Conservation (phyloP, 1,284 basidiomycete genomes). For the Heterobasidion irregulare region DNA sequence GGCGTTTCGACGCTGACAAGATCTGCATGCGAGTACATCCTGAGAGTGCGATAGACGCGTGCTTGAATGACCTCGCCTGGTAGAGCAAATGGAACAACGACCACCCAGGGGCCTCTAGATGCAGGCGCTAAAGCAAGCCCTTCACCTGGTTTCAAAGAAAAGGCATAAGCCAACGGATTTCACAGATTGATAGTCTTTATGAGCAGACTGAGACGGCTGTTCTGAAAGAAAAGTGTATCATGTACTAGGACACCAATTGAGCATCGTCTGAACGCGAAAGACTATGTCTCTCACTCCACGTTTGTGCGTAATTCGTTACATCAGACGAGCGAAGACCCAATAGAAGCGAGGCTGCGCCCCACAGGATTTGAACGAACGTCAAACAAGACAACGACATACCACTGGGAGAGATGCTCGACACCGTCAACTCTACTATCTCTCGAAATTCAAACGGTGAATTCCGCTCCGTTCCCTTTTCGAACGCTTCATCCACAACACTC, state of each 20-base stretch:
- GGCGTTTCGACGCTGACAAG: constrained; percentile 64
- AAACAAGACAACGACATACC: constrained; percentile 32
- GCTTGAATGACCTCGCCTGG: constrained; percentile 75
- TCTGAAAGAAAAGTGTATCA: not conserved
- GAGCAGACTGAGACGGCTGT: not conserved
- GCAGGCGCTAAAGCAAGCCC: constrained; percentile 53
- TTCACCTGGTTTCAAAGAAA: constrained; percentile 39
- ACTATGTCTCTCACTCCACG: too few relatives aligned
- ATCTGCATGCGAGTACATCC: constrained; percentile 72
- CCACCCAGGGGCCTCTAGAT: constrained; percentile 58
- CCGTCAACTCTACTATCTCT: constrained; percentile 60
- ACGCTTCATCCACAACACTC: constrained; percentile 43
- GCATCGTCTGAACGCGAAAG: too few relatives aligned
- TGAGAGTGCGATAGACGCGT: constrained; percentile 57
- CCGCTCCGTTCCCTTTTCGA: constrained; percentile 43
- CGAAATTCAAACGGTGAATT: constrained; percentile 51
- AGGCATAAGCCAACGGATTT: not conserved
- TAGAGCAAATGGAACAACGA: constrained; percentile 77
- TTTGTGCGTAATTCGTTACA: too few relatives aligned
- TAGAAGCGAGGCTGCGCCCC: too few relatives aligned
- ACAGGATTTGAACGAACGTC: too few relatives aligned
- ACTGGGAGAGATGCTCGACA: constrained; percentile 54
- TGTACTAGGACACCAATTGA: too few relatives aligned
- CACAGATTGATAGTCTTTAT: not conserved
- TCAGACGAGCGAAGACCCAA: too few relatives aligned